Evolutionary conservation across 768 basidiomycete species (phyloP), one percentile per base, ranked within the genome.

Genomic region (Boletus insuetus): DNA sequence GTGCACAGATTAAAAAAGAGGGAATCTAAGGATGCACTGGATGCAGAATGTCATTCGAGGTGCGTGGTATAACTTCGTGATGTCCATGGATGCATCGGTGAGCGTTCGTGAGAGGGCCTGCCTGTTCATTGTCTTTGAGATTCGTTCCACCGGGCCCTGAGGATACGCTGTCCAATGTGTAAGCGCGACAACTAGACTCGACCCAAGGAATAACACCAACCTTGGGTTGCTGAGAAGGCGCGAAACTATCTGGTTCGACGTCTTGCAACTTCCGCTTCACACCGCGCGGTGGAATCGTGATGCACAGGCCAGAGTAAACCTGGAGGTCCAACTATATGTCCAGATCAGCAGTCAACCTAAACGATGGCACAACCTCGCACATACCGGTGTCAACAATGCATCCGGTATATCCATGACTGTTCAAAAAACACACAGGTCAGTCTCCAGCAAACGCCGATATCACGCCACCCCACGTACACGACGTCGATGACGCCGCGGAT

Each of bases 241-340:
- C 7, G 16, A 39, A 12, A 1, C 16, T 53, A 4, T 60, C 60
- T 0, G 9, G 22, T 8, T 65, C 68, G 4, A 38, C 3, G 19
- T 63, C 67, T 16, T 64, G 56, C 14, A 60, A 29, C 46, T 71
- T 71, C 2, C 67, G 63, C 45, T 69, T 69, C 42, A 46, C 29
- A 37, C n/a, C 4, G 31, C 59, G 56, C 1, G 59, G 53, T 5
- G 64, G 70, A 24, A 68, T 41, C 24, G 58, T 66, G 38, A 72
- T 68, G 13, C 60, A 56, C 26, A 72, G 60, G 8, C 61, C 70
- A 34, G 68, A 57, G 26, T 40, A 56, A 13, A 43, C 31, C 14
- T 7, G 37, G 1, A 50, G 19, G 17, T 67, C 67, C 1, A 53
- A 1, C 54, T 58, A 6, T 8, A 22, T 16, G 20, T 3, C 22